Conservation (phyloP, 2,329 filamentous ascomycete species). For the Colletotrichum cuscutae region DNA sequence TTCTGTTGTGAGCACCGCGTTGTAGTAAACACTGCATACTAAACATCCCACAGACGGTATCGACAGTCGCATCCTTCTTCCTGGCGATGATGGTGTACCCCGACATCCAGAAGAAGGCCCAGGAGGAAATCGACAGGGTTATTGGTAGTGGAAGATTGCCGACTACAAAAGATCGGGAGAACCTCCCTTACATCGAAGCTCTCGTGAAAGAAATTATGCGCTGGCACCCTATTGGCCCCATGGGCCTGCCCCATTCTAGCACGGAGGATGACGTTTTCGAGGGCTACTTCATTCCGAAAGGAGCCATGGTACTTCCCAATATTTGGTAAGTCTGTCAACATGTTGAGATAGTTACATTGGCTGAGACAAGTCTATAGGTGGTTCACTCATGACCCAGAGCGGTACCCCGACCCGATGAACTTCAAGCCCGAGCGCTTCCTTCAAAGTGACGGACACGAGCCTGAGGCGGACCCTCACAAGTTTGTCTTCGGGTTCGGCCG, state of each 20-base stretch:
- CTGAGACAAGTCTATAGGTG: background rate
- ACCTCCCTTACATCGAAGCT: constrained; percentile 63
- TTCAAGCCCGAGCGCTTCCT: constrained; percentile 50
- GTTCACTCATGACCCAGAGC: constrained; percentile 69
- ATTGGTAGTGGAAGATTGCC: constrained; percentile 60
- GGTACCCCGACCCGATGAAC: constrained; percentile 59
- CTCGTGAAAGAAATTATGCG: constrained; percentile 66
- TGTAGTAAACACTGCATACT: background rate
- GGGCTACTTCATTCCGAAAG: constrained; percentile 33
- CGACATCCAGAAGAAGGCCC: constrained; percentile 55
- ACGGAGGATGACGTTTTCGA: constrained; percentile 36
- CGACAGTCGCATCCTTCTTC: constrained; percentile 53
- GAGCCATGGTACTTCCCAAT: constrained; percentile 37
- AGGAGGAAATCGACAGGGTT: constrained; percentile 62
- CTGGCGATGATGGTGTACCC: constrained; percentile 59
- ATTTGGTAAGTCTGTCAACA: constrained; percentile 47
- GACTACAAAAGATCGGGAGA: constrained; percentile 56
- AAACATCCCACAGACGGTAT: constrained; percentile 39
- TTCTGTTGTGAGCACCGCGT: no score
- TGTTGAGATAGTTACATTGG: no score
- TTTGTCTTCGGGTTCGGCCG: constrained; percentile 38
- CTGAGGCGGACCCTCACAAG: constrained; percentile 32
- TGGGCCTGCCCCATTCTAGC: constrained; percentile 51
- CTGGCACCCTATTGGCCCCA: constrained; percentile 64
- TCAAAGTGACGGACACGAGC: constrained; percentile 7